Evolutionary conservation across 2,329 filamentous ascomycete genomes (phyloP), one percentile per base, ranked within the genome.

Genomic region (Bisporella sp.): DNA sequence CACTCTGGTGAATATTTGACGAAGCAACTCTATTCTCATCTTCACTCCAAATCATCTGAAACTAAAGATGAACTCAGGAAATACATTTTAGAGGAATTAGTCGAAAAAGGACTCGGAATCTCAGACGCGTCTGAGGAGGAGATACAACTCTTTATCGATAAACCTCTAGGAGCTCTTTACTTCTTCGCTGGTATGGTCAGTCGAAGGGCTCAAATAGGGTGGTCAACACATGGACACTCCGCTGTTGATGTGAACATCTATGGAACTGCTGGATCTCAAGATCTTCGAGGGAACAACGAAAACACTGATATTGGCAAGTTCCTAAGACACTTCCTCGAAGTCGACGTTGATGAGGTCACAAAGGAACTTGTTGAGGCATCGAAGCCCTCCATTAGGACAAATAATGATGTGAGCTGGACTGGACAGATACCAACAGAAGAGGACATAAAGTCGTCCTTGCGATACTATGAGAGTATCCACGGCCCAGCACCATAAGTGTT

Each of bases 231-330:
- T 66, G 93, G 93, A 31, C 93, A 99, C 71, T 87, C 85, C 21
- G 93, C 85, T 47, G 90, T 93, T 6, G 93, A 99, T 65, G 93
- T 99, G 45, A 99, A 99, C 68, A 89, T 99, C 58, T 99, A 97
- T 71, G 85, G 87, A 47, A 91, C 87, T 0, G 75, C 76, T 43
- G 83, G 87, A 4, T 75, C 79, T 0, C 75, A 79, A 37, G 79
- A 79, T 41, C 73, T 77, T 11, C 74, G 96, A 5, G 92, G 92
- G 6, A 97, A 97, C 66, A 84, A 95, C 49, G 93, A 99, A 73
- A 99, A 99, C 66, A 97, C 85, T 0, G 90, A 97, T 30, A 78
- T 99, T 1, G 93, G 93, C 33, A 73, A 78, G 42, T 99, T 96
- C 67, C 70, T 99, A 51, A 74, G 81, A 6, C 72, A 82, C 6